Base-by-base conservation (phyloP, 2,329 filamentous ascomycete genomes). In the Fusarium sp. region DNA sequence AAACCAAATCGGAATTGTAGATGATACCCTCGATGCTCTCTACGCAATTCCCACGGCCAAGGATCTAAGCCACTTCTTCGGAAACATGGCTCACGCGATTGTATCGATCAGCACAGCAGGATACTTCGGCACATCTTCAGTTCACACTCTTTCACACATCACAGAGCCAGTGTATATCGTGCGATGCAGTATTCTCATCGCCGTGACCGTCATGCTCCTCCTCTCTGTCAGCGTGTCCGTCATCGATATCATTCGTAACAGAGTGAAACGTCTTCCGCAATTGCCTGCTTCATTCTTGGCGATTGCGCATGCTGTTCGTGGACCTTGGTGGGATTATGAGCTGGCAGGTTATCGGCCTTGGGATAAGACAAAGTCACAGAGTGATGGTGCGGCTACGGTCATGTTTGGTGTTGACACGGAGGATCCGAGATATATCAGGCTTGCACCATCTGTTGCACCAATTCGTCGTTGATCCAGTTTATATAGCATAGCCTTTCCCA, bases 1-100 rank as follows among this genome's bases (percentile, higher is more conserved):
- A 5, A 68, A 63, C 6, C 57, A 42, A 6, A 58, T 72, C 10
- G 24, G 46, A 6, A 72, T 72, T 2, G 59, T 68, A 1, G 69
- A 72, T 6, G 59, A 70, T 1, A 72, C 69, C 1, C 42, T 72
- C 4, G 70, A 72, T 18, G 33, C 57, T 2, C 63, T 72, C 1
- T 72, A 72, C 44, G 61, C 67, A 6, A 72, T 72, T 20, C 69
- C 69, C 2, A 72, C 70, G 1, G 37, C 69, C 0, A 66, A 70
- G 13, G 69, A 72, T 3, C 29, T 68, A 0, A 59, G 69, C 1
- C 66, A 72, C 39, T 72, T 72, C 41, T 72, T 72, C 3, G 69
- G 69, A 0, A 72, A 72, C 12, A 72, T 70, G 66, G 70, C 70
- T 1, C 66, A 72, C 18, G 70, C 69, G 0, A 72, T 72, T 1